A percentile compares a stretch with the other conserved stretches of the same genome.
Conservation (phyloP, 1,139 yeast genomes). For the Blastobotrys serpentis region DNA sequence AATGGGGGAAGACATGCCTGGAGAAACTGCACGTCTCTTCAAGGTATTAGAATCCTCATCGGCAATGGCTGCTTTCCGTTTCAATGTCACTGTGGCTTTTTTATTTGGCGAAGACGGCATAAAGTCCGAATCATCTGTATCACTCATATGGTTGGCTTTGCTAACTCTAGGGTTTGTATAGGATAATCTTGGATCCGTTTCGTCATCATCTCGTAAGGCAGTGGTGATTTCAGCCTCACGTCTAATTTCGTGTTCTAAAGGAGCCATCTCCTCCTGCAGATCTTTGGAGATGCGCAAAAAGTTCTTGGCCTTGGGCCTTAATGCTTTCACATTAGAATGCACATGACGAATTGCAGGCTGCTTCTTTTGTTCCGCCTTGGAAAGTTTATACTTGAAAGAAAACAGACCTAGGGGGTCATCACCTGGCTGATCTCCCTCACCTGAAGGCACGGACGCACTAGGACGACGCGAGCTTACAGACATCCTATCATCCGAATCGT, state of each 20-base stretch:
- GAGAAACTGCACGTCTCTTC: slow-evolving; percentile 37
- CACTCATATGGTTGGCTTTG: slow-evolving; percentile 16
- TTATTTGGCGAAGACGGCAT: slow-evolving; percentile 18
- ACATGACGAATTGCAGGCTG: slow-evolving; percentile 17
- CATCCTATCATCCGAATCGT: slow-evolving; percentile 33
- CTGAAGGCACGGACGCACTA: slow-evolving; percentile 14
- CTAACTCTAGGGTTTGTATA: slow-evolving; percentile 9
- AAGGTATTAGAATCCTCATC: slow-evolving; percentile 29
- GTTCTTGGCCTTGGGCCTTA: slow-evolving; percentile 35
- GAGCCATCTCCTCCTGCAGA: slow-evolving; percentile 36
- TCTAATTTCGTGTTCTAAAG: slow-evolving; percentile 36
- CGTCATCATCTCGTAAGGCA: slow-evolving; percentile 31
- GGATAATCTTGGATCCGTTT: slow-evolving; percentile 8
- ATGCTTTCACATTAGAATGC: slow-evolving; percentile 25
- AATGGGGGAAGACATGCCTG: slow-evolving; percentile 28
- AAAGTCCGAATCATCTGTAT: slow-evolving; percentile 27
- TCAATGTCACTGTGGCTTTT: slow-evolving; percentile 11
- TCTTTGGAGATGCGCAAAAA: slow-evolving; percentile 36
- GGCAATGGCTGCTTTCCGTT: slow-evolving; percentile 21
- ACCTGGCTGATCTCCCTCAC: not conserved
- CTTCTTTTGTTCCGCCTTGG: slow-evolving; percentile 10
- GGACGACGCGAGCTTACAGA: slow-evolving; percentile 28
- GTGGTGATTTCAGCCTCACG: slow-evolving; percentile 37
- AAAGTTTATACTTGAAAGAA: slow-evolving; percentile 5
- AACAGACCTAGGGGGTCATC: slow-evolving; percentile 1